Evolutionary conservation across 331 rosid genomes (phyloP).

Genomic region (Malus hybrid): DNA sequence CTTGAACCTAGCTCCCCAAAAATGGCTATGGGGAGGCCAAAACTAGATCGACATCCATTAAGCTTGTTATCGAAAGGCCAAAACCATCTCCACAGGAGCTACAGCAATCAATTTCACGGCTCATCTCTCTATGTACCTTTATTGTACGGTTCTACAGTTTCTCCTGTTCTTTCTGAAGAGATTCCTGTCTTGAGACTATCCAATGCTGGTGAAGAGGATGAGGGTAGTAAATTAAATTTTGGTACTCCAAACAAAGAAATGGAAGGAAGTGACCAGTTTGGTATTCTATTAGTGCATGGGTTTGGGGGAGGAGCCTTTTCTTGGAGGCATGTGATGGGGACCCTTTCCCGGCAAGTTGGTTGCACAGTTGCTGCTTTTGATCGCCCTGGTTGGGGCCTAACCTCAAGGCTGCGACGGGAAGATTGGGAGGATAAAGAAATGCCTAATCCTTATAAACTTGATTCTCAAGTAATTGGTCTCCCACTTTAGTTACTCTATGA

Average conservation of each 20-base stretch:
- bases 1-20: conserved; percentile 44
- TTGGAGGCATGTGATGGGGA: conserved; percentile 95
- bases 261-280: conserved; percentile 51
- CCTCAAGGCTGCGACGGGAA: conserved; percentile 60
- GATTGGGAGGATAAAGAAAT: conserved; percentile 86
- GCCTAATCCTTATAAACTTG: conserved; percentile 90
- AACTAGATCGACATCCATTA: conserved; percentile 44
- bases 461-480: conserved; percentile 60
- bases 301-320: conserved; percentile 99
- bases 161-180: conserved; percentile 57
- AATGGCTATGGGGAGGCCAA: conserved; percentile 45
- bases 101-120: conserved; percentile 78
- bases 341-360: conserved; percentile 66
- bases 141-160: conserved; percentile 42
- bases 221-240: conserved; percentile 29
- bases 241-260: conserved; percentile 26
- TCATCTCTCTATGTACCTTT: conserved; percentile 77
- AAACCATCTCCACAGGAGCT: conserved; percentile 62
- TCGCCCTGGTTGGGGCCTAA: conserved; percentile 98
- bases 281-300: conserved; percentile 84
- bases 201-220: conserved; percentile 43
- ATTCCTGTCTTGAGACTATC: conserved; percentile 65
- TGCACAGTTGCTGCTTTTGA: conserved; percentile 89
- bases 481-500: not conserved
- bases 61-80: conserved; percentile 49